Percentiles rank a stretch among this genome's conserved stretches.
phyloP scores from a whole-genome alignment of 768 basidiomycete species.

The Lactarius evosmus region DNA sequence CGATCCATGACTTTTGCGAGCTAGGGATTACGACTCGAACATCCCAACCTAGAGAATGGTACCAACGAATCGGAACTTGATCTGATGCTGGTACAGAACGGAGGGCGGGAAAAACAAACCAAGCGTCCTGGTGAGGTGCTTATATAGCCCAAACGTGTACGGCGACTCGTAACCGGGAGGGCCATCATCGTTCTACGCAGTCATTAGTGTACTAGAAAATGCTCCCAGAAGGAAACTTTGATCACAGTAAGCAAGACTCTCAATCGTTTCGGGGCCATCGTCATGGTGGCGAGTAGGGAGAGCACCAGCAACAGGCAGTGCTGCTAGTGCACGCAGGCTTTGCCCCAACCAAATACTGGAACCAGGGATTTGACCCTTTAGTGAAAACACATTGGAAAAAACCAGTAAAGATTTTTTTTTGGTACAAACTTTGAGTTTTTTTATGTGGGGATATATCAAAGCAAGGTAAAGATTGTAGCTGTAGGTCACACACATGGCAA shows the following conservation, averaged over 20 bases:
- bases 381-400: too few species aligned
- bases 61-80: slow-evolving; percentile 11
- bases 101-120: slow-evolving; percentile 41
- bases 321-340: neutral
- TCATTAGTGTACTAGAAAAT: slow-evolving; percentile 11
- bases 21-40: slow-evolving; percentile 79
- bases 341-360: too few species aligned
- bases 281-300: neutral
- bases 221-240: neutral
- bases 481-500: too few species aligned
- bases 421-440: too few species aligned
- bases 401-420: too few species aligned
- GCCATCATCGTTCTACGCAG: slow-evolving; percentile 76
- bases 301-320: neutral
- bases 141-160: slow-evolving; percentile 69
- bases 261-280: slow-evolving; percentile 32
- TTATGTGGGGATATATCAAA: too few species aligned
- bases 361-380: too few species aligned
- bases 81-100: neutral
- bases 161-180: slow-evolving; percentile 73
- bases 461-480: too few species aligned
- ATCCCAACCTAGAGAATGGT: slow-evolving; percentile 54
- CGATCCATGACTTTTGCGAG: slow-evolving; percentile 86
- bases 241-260: slow-evolving; percentile 45
- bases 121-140: slow-evolving; percentile 52